Conservation (phyloP, 106 monocot genomes). For the Apostasia ramifera region DNA sequence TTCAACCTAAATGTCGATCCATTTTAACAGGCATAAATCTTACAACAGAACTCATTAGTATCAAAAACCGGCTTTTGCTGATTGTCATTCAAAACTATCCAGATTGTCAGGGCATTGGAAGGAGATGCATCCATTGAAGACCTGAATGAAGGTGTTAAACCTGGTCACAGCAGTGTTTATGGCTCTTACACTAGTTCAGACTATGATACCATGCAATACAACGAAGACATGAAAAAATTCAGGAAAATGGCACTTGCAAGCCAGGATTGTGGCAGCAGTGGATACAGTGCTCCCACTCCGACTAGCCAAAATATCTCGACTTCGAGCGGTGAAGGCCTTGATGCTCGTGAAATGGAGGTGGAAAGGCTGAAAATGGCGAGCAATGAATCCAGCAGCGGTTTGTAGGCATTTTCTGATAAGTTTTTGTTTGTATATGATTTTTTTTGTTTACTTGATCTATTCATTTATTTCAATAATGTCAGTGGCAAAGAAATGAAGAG, state of each 20-base stretch:
- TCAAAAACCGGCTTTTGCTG: background rate
- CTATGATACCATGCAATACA: conserved; percentile 16
- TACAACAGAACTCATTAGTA: too few species aligned
- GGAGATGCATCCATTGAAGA: conserved; percentile 2
- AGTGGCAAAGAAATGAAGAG: background rate
- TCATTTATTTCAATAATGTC: too few species aligned
- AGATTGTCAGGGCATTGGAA: conserved; percentile 13
- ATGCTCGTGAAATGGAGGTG: conserved; percentile 14
- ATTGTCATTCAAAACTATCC: background rate
- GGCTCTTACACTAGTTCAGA: conserved; percentile 14
- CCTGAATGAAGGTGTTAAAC: conserved; percentile 11
- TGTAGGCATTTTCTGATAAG: too few species aligned
- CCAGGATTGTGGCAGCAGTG: conserved; percentile 1
- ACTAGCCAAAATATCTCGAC: conserved; percentile 7
- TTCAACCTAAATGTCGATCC: too few species aligned
- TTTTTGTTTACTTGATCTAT: too few species aligned
- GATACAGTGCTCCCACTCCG: conserved; percentile 14
- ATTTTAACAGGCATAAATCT: too few species aligned
- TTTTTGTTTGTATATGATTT: too few species aligned
- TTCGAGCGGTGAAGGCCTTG: conserved; percentile 12
- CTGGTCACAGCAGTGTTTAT: conserved; percentile 9
- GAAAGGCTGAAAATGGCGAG: conserved; percentile 4
- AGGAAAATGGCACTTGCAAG: conserved; percentile 18
- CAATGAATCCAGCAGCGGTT: conserved; percentile 2
- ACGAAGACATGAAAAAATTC: conserved; percentile 19